These are phyloP conservation scores for Medicago ruthenica DNA, from an alignment of 306 rosid species.

Conservation along the genomic window DNA sequence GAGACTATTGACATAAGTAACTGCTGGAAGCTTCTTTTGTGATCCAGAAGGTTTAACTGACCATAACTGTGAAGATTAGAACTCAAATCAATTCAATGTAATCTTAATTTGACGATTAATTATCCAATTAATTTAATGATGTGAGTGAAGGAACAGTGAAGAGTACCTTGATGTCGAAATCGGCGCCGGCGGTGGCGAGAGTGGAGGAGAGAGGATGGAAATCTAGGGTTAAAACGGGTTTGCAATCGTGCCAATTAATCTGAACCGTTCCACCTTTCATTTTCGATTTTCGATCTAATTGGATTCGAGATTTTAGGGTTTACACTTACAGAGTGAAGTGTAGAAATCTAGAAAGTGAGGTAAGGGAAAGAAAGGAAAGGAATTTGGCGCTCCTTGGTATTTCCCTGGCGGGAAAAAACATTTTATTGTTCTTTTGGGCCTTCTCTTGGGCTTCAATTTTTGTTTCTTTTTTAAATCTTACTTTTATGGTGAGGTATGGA, in stretches of 20 bases:
- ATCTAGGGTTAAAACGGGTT: constrained; percentile 84
- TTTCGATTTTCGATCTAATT: constrained; percentile 16
- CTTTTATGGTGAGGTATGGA: too few relatives aligned
- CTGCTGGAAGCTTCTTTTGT: constrained; percentile 68
- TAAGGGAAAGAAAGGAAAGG: background rate
- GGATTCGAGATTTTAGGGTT: constrained; percentile 15
- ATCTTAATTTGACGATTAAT: background rate
- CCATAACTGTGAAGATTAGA: constrained; percentile 69
- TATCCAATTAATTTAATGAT: background rate
- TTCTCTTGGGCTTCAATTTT: background rate
- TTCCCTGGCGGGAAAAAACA: constrained; percentile 50
- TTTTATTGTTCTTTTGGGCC: background rate
- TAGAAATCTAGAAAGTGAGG: background rate
- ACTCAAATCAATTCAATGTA: constrained; percentile 14
- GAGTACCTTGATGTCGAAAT: constrained; percentile 88
- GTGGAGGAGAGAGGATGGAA: constrained; percentile 74
- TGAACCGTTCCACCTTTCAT: constrained; percentile 94
- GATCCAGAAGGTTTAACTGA: constrained; percentile 55
- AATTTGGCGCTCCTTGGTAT: constrained; percentile 39
- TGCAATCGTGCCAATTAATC: constrained; percentile 87
- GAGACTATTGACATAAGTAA: constrained; percentile 71
- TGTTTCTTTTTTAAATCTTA: too few relatives aligned
- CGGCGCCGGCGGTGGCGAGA: constrained; percentile 98
- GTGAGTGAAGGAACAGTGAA: background rate
- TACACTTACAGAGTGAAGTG: background rate